Evolutionary conservation across 225 moss, liverwort and hornwort species (phyloP).

Genomic region (Thuidium tamariscinum): DNA sequence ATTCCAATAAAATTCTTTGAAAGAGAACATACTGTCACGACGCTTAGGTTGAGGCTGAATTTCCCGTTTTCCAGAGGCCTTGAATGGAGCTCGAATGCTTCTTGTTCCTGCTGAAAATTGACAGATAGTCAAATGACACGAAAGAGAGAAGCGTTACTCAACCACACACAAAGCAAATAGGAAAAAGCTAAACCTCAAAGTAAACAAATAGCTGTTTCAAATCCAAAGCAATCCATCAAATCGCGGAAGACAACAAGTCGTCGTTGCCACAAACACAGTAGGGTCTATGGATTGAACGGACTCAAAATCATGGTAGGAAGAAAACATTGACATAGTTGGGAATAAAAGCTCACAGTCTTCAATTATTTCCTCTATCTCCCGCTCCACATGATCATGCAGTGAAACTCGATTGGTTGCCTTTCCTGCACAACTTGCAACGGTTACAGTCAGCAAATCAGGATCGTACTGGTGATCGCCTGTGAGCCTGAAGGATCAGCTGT

Average conservation of each 20-base stretch:
- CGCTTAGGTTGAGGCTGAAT: constrained; percentile 10
- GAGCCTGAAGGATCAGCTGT: background rate
- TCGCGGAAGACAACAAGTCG: background rate
- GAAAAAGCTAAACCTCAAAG: background rate
- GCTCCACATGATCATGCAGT: background rate
- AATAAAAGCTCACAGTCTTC: constrained; percentile 5
- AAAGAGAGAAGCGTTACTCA: background rate
- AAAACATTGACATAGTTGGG: background rate
- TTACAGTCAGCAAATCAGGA: background rate
- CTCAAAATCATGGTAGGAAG: background rate
- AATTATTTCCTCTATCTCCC: background rate
- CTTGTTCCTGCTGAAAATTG: constrained; percentile 15
- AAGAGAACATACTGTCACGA: constrained; percentile 19
- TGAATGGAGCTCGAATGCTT: background rate
- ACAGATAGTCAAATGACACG: background rate
- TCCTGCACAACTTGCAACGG: background rate
- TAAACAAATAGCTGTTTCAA: background rate
- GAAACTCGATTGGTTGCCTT: background rate
- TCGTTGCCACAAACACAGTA: background rate
- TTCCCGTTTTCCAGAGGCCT: background rate
- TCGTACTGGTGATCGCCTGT: background rate
- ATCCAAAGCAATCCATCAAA: background rate
- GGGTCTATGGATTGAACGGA: background rate
- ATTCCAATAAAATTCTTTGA: background rate
- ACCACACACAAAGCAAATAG: background rate